Conservation (phyloP, 768 basidiomycete species). For the Infundibulicybe gibba region DNA sequence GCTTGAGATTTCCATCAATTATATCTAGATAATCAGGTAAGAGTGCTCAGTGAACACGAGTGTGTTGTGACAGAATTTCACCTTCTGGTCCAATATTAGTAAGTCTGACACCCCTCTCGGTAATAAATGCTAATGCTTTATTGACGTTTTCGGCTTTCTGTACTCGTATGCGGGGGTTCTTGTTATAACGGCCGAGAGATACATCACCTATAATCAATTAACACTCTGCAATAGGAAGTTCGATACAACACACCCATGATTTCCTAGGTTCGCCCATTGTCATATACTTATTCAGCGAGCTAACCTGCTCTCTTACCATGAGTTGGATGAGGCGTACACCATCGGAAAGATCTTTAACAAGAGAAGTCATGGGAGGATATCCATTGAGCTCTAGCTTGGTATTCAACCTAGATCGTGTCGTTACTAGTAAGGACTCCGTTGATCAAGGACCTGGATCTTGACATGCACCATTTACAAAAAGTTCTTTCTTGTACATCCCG, state of each 20-base stretch:
- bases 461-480: slow-evolving; percentile 83
- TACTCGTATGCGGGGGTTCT: slow-evolving; percentile 83
- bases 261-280: slow-evolving; percentile 52
- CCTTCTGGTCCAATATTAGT: slow-evolving; percentile 99
- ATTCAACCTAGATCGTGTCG: slow-evolving; percentile 68
- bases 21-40: slow-evolving; percentile 60
- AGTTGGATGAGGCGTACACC: slow-evolving; percentile 95
- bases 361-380: slow-evolving; percentile 84
- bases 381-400: slow-evolving; percentile 87
- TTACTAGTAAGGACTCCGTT: slow-evolving; percentile 2
- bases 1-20: slow-evolving; percentile 97
- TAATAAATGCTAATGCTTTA: slow-evolving; percentile 94
- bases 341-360: slow-evolving; percentile 89
- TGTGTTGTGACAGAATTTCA: slow-evolving; percentile 59
- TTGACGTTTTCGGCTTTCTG: slow-evolving; percentile 99
- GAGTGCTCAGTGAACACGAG: slow-evolving; percentile 2
- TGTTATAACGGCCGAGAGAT: slow-evolving; percentile 94
- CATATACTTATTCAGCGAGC: not conserved
- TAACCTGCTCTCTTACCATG: slow-evolving; percentile 52
- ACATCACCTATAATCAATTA: slow-evolving; percentile 57
- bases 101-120: slow-evolving; percentile 87
- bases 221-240: slow-evolving; percentile 1
- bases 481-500: slow-evolving; percentile 71
- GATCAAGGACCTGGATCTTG: slow-evolving; percentile 1
- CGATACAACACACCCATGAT: slow-evolving; percentile 74